Percentiles rank a stretch among this genome's conserved stretches.
These are phyloP conservation scores for Populus alba DNA, from an alignment of 345 rosid species.

Conservation along the genomic window DNA sequence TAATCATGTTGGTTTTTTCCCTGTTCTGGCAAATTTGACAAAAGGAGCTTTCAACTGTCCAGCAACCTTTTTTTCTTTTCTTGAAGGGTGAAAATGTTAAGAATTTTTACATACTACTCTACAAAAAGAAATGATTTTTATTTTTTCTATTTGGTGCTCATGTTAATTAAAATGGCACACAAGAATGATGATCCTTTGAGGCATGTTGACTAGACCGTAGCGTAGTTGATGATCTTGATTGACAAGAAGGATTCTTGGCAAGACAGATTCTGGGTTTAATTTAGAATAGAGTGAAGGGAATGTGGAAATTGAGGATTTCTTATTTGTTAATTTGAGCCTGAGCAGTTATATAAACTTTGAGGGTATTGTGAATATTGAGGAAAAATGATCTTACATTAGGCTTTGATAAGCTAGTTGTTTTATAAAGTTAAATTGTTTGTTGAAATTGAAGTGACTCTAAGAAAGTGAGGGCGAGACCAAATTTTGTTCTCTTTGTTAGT, in stretches of 20 bases:
- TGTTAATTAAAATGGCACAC: too few species aligned
- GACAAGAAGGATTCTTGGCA: not conserved
- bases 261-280: not conserved
- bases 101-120: not conserved
- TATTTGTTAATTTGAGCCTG: not conserved
- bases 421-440: not conserved
- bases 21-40: not conserved
- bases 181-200: not conserved
- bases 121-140: not conserved
- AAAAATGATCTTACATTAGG: not conserved
- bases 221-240: not conserved
- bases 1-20: not conserved
- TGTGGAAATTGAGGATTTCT: not conserved
- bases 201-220: not conserved
- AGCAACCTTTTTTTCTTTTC: not conserved
- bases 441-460: not conserved
- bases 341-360: not conserved
- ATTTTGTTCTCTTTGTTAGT: not conserved
- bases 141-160: not conserved
- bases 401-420: not conserved
- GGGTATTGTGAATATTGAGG: not conserved
- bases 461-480: not conserved
- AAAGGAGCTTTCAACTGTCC: not conserved
- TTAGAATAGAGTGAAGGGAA: not conserved
- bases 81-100: not conserved